Percentiles rank a stretch among this genome's conserved stretches.
These are phyloP conservation scores for Dalbergia cultrata DNA, from an alignment of 306 rosid species.

Conservation along the genomic window DNA sequence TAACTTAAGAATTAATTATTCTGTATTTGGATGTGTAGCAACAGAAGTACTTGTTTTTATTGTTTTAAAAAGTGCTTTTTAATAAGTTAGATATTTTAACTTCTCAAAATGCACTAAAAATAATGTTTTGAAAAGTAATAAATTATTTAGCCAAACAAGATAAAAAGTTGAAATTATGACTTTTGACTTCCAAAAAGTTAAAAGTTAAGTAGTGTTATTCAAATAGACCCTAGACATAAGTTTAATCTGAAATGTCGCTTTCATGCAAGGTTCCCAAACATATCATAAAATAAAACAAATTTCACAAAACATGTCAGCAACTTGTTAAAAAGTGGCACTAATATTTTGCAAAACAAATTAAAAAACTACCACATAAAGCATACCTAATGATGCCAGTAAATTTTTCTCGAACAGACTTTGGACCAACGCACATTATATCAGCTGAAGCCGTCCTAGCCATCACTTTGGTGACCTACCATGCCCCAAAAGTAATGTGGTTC, in stretches of 20 bases:
- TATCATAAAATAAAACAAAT: not conserved
- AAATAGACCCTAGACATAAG: not conserved
- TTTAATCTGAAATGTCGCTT: not conserved
- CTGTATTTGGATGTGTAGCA: too few relatives aligned
- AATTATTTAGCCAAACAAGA: too few relatives aligned
- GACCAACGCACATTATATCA: conserved; percentile 92
- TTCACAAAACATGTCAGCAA: not conserved
- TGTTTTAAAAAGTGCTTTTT: too few relatives aligned
- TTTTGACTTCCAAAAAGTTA: too few relatives aligned
- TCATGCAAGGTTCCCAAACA: not conserved
- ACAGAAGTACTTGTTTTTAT: too few relatives aligned
- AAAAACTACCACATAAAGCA: conserved; percentile 8
- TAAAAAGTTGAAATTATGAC: too few relatives aligned
- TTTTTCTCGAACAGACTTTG: conserved; percentile 79
- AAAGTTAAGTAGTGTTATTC: too few relatives aligned
- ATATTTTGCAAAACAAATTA: not conserved
- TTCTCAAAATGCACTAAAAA: too few relatives aligned
- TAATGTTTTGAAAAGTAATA: too few relatives aligned
- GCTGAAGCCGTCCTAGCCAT: conserved; percentile 76
- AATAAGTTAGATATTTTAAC: too few relatives aligned
- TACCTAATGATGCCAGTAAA: conserved; percentile 87
- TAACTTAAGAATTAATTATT: too few relatives aligned
- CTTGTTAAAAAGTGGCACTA: not conserved
- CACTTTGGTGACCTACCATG: conserved; percentile 80
- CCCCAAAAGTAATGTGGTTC: not conserved